Evolutionary conservation across 176 grass and related monocot genomes (phyloP).

Genomic region (Phoenix dactylifera): DNA sequence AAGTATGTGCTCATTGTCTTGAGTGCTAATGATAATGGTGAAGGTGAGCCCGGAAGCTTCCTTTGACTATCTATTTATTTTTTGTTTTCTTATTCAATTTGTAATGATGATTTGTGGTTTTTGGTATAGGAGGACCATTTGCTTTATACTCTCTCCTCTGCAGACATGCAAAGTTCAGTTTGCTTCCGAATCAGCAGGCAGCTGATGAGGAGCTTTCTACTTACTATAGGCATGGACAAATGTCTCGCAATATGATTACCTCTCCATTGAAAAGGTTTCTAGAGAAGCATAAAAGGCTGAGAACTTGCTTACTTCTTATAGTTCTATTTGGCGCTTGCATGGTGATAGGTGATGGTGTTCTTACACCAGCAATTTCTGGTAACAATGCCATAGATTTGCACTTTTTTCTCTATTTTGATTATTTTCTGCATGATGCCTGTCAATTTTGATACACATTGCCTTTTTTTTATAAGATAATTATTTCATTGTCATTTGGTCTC

Average conservation of each 20-base stretch:
- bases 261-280: slow-evolving; percentile 73
- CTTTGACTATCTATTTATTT: too few relatives aligned
- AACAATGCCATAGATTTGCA: slow-evolving; percentile 1
- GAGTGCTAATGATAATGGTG: slow-evolving; percentile 51
- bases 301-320: slow-evolving; percentile 61
- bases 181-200: slow-evolving; percentile 95
- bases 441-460: too few relatives aligned
- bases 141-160: slow-evolving; percentile 92
- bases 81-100: neutral
- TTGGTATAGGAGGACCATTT: slow-evolving; percentile 84
- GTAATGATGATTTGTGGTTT: neutral
- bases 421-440: neutral
- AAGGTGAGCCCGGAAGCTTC: slow-evolving; percentile 25
- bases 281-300: slow-evolving; percentile 75
- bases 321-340: slow-evolving; percentile 90
- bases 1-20: slow-evolving; percentile 59
- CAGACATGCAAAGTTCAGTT: slow-evolving; percentile 86
- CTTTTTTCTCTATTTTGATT: neutral
- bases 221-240: slow-evolving; percentile 53
- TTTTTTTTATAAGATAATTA: too few relatives aligned
- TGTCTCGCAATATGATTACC: slow-evolving; percentile 28
- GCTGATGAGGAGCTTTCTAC: slow-evolving; percentile 91
- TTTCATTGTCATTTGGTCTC: too few relatives aligned
- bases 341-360: slow-evolving; percentile 89
- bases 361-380: slow-evolving; percentile 98